Evolutionary conservation across 805 yeast species (phyloP), one percentile per base, ranked within the genome.

Genomic region (Saccharomycopsis sp.): DNA sequence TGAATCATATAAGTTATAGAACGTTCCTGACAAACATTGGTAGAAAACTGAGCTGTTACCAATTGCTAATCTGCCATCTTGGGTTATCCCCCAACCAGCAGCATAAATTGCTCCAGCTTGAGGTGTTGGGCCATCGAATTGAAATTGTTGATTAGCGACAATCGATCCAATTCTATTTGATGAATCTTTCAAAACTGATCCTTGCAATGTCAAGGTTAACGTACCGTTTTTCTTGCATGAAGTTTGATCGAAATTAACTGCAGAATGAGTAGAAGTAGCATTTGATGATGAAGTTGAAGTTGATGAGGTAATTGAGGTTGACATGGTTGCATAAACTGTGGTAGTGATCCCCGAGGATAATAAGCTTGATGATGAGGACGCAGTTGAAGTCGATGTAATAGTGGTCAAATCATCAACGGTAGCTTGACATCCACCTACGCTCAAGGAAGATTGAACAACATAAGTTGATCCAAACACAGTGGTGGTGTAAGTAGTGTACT

Each of bases 101-200:
- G 77, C 75, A 48, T 66, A 67, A 39, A 70, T 63, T 11, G 75
- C 62, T 48, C 75, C 76, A 11, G 74, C 76, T 63, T 76, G 81
- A 37, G 81, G 80, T 55, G 77, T 73, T 24, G 80, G 79, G 44
- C 81, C 81, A 59, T 76, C 81, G 53, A 76, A 76, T 60, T 76
- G 81, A 65, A 76, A 75, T 62, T 76, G 81, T 60, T 74, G 64
- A 68, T 75, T 75, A 38, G 80, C 74, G 45, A 75, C 81, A 63
- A 75, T 72, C 31, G 79, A 69, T 40, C 81, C 81, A 52, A 75
- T 61, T 66, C 81, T 71, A 23, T 73, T 72, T 43, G 62, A 48
- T 9, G 70, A 53, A 54, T 75, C 81, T 7, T 56, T 65, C 52
- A 76, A 64, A 20, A 70, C 53, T 28, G 72, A 59, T 19, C 53